phyloP scores from a whole-genome alignment of 75 land plant species.

The Isoetes taiwanensis region DNA sequence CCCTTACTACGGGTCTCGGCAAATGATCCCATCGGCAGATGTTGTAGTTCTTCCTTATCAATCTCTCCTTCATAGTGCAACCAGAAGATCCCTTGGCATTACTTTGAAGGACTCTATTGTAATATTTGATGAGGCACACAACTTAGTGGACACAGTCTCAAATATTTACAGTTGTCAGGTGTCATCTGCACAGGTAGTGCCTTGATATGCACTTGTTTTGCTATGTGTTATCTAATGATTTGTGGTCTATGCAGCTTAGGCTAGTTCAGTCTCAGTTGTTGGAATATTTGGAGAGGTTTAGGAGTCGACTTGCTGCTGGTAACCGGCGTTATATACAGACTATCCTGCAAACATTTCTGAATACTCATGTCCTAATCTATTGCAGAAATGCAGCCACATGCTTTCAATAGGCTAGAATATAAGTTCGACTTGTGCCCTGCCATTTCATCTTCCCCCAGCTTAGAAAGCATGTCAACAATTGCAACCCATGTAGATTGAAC shows the following conservation, averaged over 20 bases:
- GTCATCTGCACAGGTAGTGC: constrained; percentile 52
- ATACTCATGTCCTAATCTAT: too few species aligned
- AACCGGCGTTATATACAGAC: constrained; percentile 92
- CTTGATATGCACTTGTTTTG: too few species aligned
- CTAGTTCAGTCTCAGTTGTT: constrained; percentile 42
- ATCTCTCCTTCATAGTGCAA: constrained; percentile 61
- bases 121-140: constrained; percentile 94
- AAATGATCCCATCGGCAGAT: constrained; percentile 59
- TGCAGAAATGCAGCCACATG: too few species aligned
- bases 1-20: constrained; percentile 89
- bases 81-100: constrained; percentile 78
- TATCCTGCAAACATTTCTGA: too few species aligned
- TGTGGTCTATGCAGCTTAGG: constrained; percentile 65
- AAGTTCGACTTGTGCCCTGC: too few species aligned
- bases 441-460: too few species aligned
- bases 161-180: constrained; percentile 78
- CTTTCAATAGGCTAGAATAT: too few species aligned
- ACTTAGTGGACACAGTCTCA: constrained; percentile 77
- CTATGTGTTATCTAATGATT: too few species aligned
- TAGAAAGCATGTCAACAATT: too few species aligned
- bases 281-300: constrained; percentile 49
- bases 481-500: too few species aligned
- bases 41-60: constrained; percentile 91
- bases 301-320: constrained; percentile 54
- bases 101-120: constrained; percentile 64